Conservation (phyloP, 768 basidiomycete species). For the Pleurotus sapidus region DNA sequence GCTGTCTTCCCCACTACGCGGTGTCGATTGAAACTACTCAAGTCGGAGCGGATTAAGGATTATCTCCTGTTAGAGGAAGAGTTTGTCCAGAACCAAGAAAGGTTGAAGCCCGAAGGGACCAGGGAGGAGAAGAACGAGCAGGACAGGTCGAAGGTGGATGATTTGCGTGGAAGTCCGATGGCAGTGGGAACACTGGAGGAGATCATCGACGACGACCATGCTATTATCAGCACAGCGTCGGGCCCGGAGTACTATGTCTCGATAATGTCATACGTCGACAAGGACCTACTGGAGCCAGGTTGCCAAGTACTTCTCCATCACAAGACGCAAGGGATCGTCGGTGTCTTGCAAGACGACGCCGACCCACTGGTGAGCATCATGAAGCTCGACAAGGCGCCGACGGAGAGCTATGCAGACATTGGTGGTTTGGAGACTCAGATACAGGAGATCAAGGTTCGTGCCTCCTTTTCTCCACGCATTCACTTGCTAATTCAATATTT, state of each 20-base stretch:
- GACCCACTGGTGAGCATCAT: conserved; percentile 97
- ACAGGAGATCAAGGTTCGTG: conserved; percentile 92
- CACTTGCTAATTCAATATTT: conserved; percentile 2
- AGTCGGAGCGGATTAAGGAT: conserved; percentile 98
- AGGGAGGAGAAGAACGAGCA: conserved; percentile 96
- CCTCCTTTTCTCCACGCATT: background rate
- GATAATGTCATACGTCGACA: conserved; percentile 98
- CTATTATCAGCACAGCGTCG: conserved; percentile 93
- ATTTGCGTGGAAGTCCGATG: conserved; percentile 94
- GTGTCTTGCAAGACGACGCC: conserved; percentile 91
- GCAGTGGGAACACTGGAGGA: conserved; percentile 98
- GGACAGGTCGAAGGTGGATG: conserved; percentile 90
- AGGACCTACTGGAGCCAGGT: conserved; percentile 94
- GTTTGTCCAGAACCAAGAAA: conserved; percentile 90
- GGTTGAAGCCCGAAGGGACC: conserved; percentile 81
- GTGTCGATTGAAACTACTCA: conserved; percentile 91
- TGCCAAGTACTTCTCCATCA: conserved; percentile 95
- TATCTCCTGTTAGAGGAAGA: conserved; percentile 95
- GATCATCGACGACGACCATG: conserved; percentile 97
- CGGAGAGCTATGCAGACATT: conserved; percentile 97
- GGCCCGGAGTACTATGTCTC: conserved; percentile 97
- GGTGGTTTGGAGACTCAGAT: conserved; percentile 97
- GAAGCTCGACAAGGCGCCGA: conserved; percentile 99
- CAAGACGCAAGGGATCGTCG: conserved; percentile 92
- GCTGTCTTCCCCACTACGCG: conserved; percentile 92